Conservation (phyloP, 495 filamentous ascomycete genomes). For the Lophium mytilinum region DNA sequence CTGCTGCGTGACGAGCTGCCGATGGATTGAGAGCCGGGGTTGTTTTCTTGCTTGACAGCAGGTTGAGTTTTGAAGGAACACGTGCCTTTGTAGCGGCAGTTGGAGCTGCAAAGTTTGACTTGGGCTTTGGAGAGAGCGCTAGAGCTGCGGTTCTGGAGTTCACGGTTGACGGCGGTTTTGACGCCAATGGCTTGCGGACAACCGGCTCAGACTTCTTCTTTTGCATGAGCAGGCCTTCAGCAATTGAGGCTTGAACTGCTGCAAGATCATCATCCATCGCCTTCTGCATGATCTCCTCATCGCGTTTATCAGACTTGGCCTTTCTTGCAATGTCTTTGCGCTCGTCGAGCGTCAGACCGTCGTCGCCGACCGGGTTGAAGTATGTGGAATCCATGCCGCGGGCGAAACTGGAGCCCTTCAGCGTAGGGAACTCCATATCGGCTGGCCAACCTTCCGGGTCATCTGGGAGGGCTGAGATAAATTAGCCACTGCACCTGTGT, state of each 20-base stretch:
- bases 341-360: slow-evolving; percentile 44
- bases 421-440: slow-evolving; percentile 37
- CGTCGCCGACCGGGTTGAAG: slow-evolving; percentile 54
- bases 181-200: slow-evolving; percentile 16
- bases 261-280: slow-evolving; percentile 19
- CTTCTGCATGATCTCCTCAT: slow-evolving; percentile 46
- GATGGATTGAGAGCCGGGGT: slow-evolving; percentile 42
- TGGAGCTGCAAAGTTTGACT: slow-evolving; percentile 31
- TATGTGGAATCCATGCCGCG: slow-evolving; percentile 59
- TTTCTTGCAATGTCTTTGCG: slow-evolving; percentile 43
- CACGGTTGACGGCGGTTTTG: slow-evolving; percentile 35
- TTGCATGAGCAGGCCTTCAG: background rate
- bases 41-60: slow-evolving; percentile 38
- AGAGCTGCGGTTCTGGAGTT: slow-evolving; percentile 48
- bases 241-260: slow-evolving; percentile 14
- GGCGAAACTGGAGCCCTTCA: slow-evolving; percentile 57
- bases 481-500: background rate
- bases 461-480: slow-evolving; percentile 49
- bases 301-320: slow-evolving; percentile 48
- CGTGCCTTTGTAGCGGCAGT: slow-evolving; percentile 38
- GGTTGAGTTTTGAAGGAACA: slow-evolving; percentile 27
- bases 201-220: slow-evolving; percentile 32
- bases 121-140: slow-evolving; percentile 40
- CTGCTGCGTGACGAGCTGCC: slow-evolving; percentile 50
- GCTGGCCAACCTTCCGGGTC: slow-evolving; percentile 64